phyloP scores from a whole-genome alignment of 805 yeast genomes.

The Yarrowia sp. region DNA sequence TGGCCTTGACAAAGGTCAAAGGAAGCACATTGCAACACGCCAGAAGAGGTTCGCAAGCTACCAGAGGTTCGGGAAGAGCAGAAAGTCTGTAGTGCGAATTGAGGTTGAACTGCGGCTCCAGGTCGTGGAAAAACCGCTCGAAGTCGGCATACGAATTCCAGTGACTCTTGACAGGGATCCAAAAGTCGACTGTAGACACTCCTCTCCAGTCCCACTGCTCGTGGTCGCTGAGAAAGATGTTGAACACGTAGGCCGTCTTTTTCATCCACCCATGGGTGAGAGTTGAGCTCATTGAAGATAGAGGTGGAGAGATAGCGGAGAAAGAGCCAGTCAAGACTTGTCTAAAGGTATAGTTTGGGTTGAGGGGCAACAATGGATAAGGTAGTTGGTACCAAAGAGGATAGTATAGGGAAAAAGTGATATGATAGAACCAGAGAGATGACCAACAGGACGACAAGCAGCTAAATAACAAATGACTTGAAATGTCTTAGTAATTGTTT shows the following conservation, averaged over 20 bases:
- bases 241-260: conserved; percentile 21
- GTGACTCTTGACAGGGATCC: background rate
- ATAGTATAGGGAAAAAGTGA: too few relatives aligned
- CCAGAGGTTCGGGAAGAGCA: conserved; percentile 9
- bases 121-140: background rate
- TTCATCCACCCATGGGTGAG: conserved; percentile 12
- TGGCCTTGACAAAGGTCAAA: conserved; percentile 4
- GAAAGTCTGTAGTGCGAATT: background rate
- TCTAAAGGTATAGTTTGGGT: background rate
- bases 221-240: background rate
- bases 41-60: conserved; percentile 11
- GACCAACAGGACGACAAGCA: too few relatives aligned
- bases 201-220: conserved; percentile 31
- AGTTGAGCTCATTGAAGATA: background rate
- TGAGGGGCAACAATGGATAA: conserved; percentile 15
- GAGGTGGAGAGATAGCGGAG: background rate
- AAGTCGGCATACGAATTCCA: conserved; percentile 21
- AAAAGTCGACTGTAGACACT: background rate
- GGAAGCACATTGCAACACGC: conserved; percentile 7
- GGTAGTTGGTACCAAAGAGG: conserved; percentile 1
- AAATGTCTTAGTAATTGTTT: too few relatives aligned
- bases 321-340: background rate
- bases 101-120: background rate
- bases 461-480: background rate
- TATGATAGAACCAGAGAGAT: too few relatives aligned